These are phyloP conservation scores for Pseudogymnoascus sp. DNA, from an alignment of 2,329 filamentous ascomycete species.

Conservation along the genomic window DNA sequence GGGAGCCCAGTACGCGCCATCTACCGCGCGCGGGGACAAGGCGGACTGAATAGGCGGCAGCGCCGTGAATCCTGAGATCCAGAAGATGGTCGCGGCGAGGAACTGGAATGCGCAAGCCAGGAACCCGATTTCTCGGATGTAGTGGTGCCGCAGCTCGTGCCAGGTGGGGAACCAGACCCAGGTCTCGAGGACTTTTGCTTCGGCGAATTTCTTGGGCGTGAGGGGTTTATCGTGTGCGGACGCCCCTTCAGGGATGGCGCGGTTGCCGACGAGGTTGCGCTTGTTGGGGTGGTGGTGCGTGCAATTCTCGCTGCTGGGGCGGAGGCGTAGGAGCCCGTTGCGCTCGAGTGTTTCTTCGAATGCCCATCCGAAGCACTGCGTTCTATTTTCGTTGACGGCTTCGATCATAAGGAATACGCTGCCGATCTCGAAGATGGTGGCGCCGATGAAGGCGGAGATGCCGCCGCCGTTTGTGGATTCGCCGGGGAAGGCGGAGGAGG, in stretches of 20 bases:
- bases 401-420: conserved; percentile 57
- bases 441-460: conserved; percentile 57
- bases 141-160: conserved; percentile 50
- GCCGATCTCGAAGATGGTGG: conserved; percentile 57
- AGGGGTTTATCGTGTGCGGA: not conserved
- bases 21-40: conserved; percentile 35
- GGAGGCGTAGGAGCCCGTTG: conserved; percentile 18
- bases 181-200: conserved; percentile 11
- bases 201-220: conserved; percentile 12
- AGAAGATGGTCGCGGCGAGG: conserved; percentile 54
- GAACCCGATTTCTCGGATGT: conserved; percentile 54
- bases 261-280: conserved; percentile 31
- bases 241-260: conserved; percentile 9
- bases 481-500: conserved; percentile 43
- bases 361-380: conserved; percentile 63
- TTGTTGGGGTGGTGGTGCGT: conserved; percentile 35
- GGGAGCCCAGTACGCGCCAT: conserved; percentile 54
- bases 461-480: conserved; percentile 50
- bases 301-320: conserved; percentile 24
- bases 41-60: conserved; percentile 47
- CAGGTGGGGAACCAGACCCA: conserved; percentile 55
- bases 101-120: conserved; percentile 50
- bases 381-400: conserved; percentile 58
- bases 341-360: conserved; percentile 42
- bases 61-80: conserved; percentile 53